phyloP scores from a whole-genome alignment of 768 basidiomycete genomes.

The Tricholomella constricta region DNA sequence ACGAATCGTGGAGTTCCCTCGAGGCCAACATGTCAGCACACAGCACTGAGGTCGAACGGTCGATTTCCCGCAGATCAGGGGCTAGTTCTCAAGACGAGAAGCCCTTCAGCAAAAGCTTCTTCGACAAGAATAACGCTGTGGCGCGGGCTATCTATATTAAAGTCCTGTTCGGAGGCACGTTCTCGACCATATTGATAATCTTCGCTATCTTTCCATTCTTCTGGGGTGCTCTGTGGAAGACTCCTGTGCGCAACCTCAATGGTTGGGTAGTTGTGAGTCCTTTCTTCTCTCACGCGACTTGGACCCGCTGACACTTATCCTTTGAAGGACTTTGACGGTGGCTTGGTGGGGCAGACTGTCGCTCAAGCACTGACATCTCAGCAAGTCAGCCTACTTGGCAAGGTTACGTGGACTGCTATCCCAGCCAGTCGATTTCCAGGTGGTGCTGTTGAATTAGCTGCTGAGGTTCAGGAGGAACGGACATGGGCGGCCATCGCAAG shows the following conservation, averaged over 20 bases:
- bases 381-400: slow-evolving; percentile 19
- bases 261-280: slow-evolving; percentile 58
- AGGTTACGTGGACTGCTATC: slow-evolving; percentile 48
- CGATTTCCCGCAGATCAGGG: neutral
- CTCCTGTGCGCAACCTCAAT: slow-evolving; percentile 42
- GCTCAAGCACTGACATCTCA: slow-evolving; percentile 35
- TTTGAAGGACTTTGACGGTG: slow-evolving; percentile 62
- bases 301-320: neutral
- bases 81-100: slow-evolving; percentile 9
- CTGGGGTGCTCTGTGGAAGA: slow-evolving; percentile 52
- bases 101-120: slow-evolving; percentile 25
- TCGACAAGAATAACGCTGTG: slow-evolving; percentile 26
- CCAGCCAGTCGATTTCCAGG: slow-evolving; percentile 46
- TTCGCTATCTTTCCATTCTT: slow-evolving; percentile 56
- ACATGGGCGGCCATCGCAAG: slow-evolving; percentile 59
- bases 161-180: slow-evolving; percentile 37
- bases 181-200: slow-evolving; percentile 43
- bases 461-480: slow-evolving; percentile 48
- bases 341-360: slow-evolving; percentile 49
- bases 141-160: slow-evolving; percentile 49
- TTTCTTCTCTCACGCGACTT: neutral
- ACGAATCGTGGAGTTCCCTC: no score
- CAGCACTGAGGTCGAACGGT: neutral
- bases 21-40: slow-evolving; percentile 4
- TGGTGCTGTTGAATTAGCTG: slow-evolving; percentile 43